Evolutionary conservation across 768 basidiomycete genomes (phyloP), one percentile per base, ranked within the genome.

Genomic region (Termitomyces titanicus): DNA sequence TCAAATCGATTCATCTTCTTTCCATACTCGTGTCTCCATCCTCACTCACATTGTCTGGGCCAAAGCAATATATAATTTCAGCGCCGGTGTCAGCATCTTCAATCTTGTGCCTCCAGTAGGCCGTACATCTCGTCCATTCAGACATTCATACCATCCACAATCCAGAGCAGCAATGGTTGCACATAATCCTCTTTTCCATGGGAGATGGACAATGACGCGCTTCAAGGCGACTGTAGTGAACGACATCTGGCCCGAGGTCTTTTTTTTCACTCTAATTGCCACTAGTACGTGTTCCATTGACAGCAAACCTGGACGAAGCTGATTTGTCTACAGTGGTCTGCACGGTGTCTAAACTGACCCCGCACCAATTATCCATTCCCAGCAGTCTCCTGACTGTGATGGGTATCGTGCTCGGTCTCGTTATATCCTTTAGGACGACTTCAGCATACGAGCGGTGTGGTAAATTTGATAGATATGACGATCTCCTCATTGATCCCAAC

Each of bases 341-440:
- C 3, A 61, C 79, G 27, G 80, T 87, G 9, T 80, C 82, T 0
- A 63, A 77, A 54, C 62, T 78, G 63, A 84, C 83, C 0, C 51
- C 53, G 3, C 72, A 72, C 45, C 68, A 77, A 48, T 73, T 88
- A 17, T 70, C 69, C 0, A 72, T 88, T 51, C 76, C 79, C 15
- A 83, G 74, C 52, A 71, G 72, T 37, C 75, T 86, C 57, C 72
- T 89, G 53, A 84, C 85, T 2, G 86, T 88, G 5, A 74, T 90
- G 51, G 87, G 87, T 79, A 85, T 83, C n/a, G 84, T 88, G 25
- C 79, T 88, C 66, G 85, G 79, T 79, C 72, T 84, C 63, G 83
- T 85, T 46, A 82, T 90, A 50, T 85, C 83, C 0, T 90, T 88
- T 71, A 74, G 87, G 57, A 88, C 85, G 11, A 84, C 84, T 10